phyloP scores from a whole-genome alignment of 2,329 filamentous ascomycete species.

The Macrophomina tecta region DNA sequence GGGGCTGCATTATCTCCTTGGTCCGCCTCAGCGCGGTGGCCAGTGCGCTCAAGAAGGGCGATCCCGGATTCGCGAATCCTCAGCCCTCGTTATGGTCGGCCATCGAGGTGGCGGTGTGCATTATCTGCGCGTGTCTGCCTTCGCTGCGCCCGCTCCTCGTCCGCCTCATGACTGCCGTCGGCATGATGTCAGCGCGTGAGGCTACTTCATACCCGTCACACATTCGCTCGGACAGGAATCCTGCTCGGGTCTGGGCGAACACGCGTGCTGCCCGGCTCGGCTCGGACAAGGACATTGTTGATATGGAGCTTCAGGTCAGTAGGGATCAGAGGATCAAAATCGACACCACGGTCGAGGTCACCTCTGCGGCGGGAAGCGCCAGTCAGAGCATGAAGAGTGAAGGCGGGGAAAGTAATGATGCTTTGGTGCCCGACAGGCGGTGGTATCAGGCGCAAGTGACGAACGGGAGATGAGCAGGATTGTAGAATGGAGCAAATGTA shows the following conservation, averaged over 20 bases:
- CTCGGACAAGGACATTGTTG: not conserved
- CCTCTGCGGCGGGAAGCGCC: not conserved
- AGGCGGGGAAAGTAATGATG: not conserved
- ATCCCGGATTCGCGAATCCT: not conserved
- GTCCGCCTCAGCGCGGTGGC: constrained; percentile 10
- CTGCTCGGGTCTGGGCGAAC: not conserved
- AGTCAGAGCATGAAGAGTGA: not conserved
- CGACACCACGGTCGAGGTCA: not conserved
- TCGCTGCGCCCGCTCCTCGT: constrained; percentile 13
- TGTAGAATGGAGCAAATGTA: not conserved
- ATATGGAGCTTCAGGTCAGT: not conserved
- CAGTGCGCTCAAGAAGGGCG: not conserved
- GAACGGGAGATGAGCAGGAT: not conserved
- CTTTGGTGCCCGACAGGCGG: not conserved
- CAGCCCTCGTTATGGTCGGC: constrained; percentile 1
- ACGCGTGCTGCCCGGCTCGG: not conserved
- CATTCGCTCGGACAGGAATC: not conserved
- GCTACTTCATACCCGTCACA: not conserved
- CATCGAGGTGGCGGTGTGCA: constrained; percentile 8
- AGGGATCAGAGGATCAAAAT: constrained; percentile 1
- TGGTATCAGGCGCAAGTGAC: constrained; percentile 8
- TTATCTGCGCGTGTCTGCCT: constrained; percentile 36
- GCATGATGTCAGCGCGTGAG: constrained; percentile 31
- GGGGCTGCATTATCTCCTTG: constrained; percentile 7
- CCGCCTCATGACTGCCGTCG: constrained; percentile 41